These are phyloP conservation scores for Fusarium heterosporum DNA, from an alignment of 2,329 filamentous ascomycete species.

Conservation along the genomic window DNA sequence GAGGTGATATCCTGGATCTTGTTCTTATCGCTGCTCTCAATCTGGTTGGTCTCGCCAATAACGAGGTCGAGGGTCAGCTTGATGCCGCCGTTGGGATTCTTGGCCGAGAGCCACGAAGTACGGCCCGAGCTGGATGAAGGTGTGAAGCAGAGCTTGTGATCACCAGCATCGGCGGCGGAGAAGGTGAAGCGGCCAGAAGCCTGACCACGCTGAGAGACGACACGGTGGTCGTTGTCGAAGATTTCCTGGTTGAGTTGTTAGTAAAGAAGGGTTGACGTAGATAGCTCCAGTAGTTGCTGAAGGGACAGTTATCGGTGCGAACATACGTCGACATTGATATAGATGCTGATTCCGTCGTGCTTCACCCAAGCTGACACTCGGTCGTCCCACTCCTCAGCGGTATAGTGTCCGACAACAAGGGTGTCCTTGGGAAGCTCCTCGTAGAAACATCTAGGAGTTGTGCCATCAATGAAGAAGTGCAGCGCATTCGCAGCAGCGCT, in stretches of 20 bases:
- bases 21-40: constrained; percentile 92
- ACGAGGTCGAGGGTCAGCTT: constrained; percentile 89
- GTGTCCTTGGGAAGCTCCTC: constrained; percentile 98
- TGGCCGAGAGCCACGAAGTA: constrained; percentile 77
- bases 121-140: constrained; percentile 79
- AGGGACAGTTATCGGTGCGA: constrained; percentile 9
- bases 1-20: constrained; percentile 92
- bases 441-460: constrained; percentile 92
- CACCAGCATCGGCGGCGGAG: constrained; percentile 91
- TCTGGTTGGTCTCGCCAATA: constrained; percentile 93
- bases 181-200: constrained; percentile 91
- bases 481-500: constrained; percentile 78
- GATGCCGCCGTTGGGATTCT: constrained; percentile 77
- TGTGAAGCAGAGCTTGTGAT: constrained; percentile 95
- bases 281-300: background rate
- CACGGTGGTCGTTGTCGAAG: constrained; percentile 97
- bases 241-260: constrained; percentile 70
- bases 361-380: constrained; percentile 74
- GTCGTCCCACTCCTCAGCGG: constrained; percentile 85
- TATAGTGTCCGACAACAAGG: constrained; percentile 92
- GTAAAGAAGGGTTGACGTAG: background rate
- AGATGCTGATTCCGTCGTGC: constrained; percentile 82
- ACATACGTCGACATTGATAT: constrained; percentile 87
- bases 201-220: constrained; percentile 86
- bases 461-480: constrained; percentile 95